These are phyloP conservation scores for Collybia mongolica DNA, from an alignment of 768 basidiomycete species.

Conservation along the genomic window DNA sequence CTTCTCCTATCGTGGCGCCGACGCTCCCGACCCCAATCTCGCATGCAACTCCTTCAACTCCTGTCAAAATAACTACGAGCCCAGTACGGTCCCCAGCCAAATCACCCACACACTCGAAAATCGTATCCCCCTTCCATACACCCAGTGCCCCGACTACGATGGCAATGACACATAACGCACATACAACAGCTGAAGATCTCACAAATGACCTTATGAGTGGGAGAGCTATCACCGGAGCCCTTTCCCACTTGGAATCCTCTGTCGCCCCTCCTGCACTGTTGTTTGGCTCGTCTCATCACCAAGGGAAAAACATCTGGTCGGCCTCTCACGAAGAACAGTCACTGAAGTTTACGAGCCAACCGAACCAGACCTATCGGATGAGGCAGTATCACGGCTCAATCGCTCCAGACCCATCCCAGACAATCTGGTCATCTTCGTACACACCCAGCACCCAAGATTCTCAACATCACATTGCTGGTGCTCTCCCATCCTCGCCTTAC, in stretches of 20 bases:
- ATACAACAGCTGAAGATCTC: slow-evolving; percentile 68
- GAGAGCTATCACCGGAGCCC: slow-evolving; percentile 18
- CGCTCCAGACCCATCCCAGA: slow-evolving; percentile 28
- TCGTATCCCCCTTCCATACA: slow-evolving; percentile 15
- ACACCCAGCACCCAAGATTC: slow-evolving; percentile 25
- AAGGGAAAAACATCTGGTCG: slow-evolving; percentile 66
- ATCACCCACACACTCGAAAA: slow-evolving; percentile 29
- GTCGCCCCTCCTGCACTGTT: slow-evolving; percentile 43
- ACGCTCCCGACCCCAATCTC: slow-evolving; percentile 29
- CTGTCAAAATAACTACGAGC: slow-evolving; percentile 29
- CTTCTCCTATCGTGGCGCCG: slow-evolving; percentile 24
- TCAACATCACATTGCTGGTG: slow-evolving; percentile 24
- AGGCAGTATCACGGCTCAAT: slow-evolving; percentile 22
- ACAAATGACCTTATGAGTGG: slow-evolving; percentile 52
- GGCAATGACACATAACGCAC: slow-evolving; percentile 15
- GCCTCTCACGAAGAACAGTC: slow-evolving; percentile 50
- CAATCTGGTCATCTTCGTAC: slow-evolving; percentile 35
- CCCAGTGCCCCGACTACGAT: slow-evolving; percentile 15
- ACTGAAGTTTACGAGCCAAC: slow-evolving; percentile 31
- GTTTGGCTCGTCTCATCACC: slow-evolving; percentile 49
- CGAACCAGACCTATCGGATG: slow-evolving; percentile 29
- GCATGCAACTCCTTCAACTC: slow-evolving; percentile 31
- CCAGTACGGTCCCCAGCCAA: slow-evolving; percentile 26
- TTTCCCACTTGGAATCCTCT: slow-evolving; percentile 22
- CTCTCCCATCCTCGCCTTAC: slow-evolving; percentile 11